Percentiles rank a stretch among this genome's conserved stretches.
phyloP scores from a whole-genome alignment of 257 asterid genomes.

The Euphrasia confusa region DNA sequence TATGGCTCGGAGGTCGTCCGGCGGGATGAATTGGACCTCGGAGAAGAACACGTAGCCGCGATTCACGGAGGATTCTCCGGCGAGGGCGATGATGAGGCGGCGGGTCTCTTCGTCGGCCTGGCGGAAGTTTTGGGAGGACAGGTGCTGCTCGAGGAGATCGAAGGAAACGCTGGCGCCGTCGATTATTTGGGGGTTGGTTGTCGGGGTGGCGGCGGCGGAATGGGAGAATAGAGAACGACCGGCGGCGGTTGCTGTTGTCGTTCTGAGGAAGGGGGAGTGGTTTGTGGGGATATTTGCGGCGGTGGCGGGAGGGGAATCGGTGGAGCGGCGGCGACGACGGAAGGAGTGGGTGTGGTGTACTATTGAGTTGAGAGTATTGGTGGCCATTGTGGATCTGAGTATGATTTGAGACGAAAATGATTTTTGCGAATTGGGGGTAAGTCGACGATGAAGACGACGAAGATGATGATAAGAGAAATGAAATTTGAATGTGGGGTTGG shows the following conservation, averaged over 20 bases:
- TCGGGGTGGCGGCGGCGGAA: conserved; percentile 25
- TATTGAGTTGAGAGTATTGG: conserved; percentile 54
- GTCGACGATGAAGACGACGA: background rate
- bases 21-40: conserved; percentile 69
- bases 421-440: background rate
- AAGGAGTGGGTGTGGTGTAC: conserved; percentile 32
- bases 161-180: conserved; percentile 25
- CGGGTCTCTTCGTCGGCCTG: conserved; percentile 96
- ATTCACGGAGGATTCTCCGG: conserved; percentile 75
- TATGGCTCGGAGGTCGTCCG: conserved; percentile 44
- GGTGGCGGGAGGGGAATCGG: conserved; percentile 37
- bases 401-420: background rate
- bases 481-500: conserved; percentile 24
- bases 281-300: conserved; percentile 12
- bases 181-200: conserved; percentile 22
- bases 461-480: conserved; percentile 13
- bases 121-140: conserved; percentile 50
- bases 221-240: conserved; percentile 24
- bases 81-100: conserved; percentile 67
- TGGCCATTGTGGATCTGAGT: conserved; percentile 43
- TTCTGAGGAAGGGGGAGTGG: conserved; percentile 33
- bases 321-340: conserved; percentile 49
- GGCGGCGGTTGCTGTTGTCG: conserved; percentile 31
- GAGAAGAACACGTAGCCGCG: conserved; percentile 96
- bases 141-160: conserved; percentile 50